Evolutionary conservation across 1,284 basidiomycete genomes (phyloP).

Genomic region (Ustilago lituana): DNA sequence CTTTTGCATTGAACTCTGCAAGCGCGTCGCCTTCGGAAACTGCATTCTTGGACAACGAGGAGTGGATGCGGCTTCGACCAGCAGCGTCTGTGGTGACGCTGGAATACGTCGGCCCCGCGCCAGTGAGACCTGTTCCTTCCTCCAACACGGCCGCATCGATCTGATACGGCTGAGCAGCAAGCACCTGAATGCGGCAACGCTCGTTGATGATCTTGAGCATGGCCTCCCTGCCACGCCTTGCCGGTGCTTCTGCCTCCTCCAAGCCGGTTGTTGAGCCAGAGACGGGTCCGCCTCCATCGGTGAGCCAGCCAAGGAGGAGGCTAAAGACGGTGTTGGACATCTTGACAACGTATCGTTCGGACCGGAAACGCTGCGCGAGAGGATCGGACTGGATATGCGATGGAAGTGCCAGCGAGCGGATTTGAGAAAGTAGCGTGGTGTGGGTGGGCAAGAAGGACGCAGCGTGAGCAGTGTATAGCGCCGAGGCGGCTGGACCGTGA

Average conservation of each 20-base stretch:
- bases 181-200: conserved; percentile 82
- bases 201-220: conserved; percentile 95
- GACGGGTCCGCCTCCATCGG: conserved; percentile 87
- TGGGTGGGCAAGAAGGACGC: conserved; percentile 78
- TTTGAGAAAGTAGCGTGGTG: conserved; percentile 77
- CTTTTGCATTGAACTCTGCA: conserved; percentile 60
- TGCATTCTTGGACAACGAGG: conserved; percentile 44
- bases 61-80: conserved; percentile 34
- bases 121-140: conserved; percentile 65
- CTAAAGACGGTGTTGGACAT: conserved; percentile 93
- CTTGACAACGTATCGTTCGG: conserved; percentile 88
- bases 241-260: conserved; percentile 69
- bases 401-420: conserved; percentile 83
- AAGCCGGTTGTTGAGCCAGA: conserved; percentile 83
- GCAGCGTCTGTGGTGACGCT: conserved; percentile 22
- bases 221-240: conserved; percentile 73
- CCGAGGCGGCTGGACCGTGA: conserved; percentile 79
- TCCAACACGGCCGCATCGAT: conserved; percentile 60
- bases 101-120: conserved; percentile 56
- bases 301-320: conserved; percentile 93
- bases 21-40: conserved; percentile 60
- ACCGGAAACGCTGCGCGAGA: conserved; percentile 83
- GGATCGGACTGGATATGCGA: conserved; percentile 83
- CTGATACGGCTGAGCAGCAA: conserved; percentile 57
- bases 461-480: conserved; percentile 80